These are phyloP conservation scores for Corniculantispora saksenae DNA, from an alignment of 2,329 filamentous ascomycete genomes.

Conservation along the genomic window DNA sequence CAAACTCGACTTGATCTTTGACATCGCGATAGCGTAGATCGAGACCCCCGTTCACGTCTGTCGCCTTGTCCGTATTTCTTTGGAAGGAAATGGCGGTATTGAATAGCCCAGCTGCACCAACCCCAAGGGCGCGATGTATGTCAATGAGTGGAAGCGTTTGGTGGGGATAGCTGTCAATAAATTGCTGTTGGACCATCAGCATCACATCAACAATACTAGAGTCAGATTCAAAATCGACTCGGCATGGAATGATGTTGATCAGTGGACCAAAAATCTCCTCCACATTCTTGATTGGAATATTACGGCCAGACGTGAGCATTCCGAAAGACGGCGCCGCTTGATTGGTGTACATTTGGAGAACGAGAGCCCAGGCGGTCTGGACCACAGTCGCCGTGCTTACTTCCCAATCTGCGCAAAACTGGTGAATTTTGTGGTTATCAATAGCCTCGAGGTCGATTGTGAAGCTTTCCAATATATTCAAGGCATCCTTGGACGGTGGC, in stretches of 20 bases:
- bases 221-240: not conserved
- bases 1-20: not conserved
- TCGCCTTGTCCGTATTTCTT: not conserved
- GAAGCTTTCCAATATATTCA: not conserved
- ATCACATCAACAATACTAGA: not conserved
- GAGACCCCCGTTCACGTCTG: not conserved
- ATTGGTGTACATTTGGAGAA: conserved; percentile 4
- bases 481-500: not conserved
- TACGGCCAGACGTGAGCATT: conserved; percentile 20
- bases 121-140: conserved; percentile 6
- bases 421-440: not conserved
- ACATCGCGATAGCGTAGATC: not conserved
- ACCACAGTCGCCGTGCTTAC: conserved; percentile 9
- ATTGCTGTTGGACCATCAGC: conserved; percentile 2
- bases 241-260: conserved; percentile 19
- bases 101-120: conserved; percentile 9
- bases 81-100: conserved; percentile 17
- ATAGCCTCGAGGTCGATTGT: not conserved
- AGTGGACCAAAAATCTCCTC: conserved; percentile 20
- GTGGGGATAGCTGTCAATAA: conserved; percentile 9
- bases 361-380: conserved; percentile 11
- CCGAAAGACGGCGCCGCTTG: conserved; percentile 19
- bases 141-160: conserved; percentile 2
- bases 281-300: conserved; percentile 17
- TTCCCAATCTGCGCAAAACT: conserved; percentile 12